Conservation (phyloP, 768 basidiomycete species). For the Mycena metata region DNA sequence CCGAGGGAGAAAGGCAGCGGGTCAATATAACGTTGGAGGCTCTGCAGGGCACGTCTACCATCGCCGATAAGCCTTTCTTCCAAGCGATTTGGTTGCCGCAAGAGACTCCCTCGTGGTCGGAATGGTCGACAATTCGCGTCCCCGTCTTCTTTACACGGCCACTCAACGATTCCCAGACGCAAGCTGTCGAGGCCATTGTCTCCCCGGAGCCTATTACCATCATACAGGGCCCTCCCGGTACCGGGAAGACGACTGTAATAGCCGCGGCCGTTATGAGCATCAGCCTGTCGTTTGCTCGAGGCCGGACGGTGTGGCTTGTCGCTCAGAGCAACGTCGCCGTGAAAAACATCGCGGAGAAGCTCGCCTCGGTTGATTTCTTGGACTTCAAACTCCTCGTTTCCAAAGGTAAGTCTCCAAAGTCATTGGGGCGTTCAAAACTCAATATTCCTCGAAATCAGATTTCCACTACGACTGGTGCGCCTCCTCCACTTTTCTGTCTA, state of each 20-base stretch:
- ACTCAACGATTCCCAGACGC: constrained; percentile 54
- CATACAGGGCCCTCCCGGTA: constrained; percentile 71
- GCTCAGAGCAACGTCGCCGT: constrained; percentile 86
- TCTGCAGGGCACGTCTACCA: too few relatives aligned
- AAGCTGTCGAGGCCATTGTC: constrained; percentile 52
- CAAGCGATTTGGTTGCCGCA: too few relatives aligned
- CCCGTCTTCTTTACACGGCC: constrained; percentile 40
- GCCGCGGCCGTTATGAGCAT: constrained; percentile 60
- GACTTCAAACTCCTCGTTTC: constrained; percentile 76
- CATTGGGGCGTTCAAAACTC: not conserved
- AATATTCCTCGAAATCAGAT: constrained; percentile 43
- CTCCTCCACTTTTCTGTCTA: not conserved
- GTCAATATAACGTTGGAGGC: too few relatives aligned
- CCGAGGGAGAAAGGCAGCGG: too few relatives aligned
- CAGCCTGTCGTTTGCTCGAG: constrained; percentile 43
- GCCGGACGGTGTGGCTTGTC: constrained; percentile 68
- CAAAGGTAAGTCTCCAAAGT: constrained; percentile 35
- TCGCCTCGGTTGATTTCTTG: constrained; percentile 59
- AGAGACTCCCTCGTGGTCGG: too few relatives aligned
- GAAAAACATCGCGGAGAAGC: constrained; percentile 84
- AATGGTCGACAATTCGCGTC: constrained; percentile 32
- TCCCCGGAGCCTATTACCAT: constrained; percentile 49
- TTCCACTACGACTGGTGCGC: constrained; percentile 76
- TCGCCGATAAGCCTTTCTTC: too few relatives aligned
- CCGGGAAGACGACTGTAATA: constrained; percentile 76